Conservation (phyloP, 1,139 yeast species). For the Zygoascus meyerae region DNA sequence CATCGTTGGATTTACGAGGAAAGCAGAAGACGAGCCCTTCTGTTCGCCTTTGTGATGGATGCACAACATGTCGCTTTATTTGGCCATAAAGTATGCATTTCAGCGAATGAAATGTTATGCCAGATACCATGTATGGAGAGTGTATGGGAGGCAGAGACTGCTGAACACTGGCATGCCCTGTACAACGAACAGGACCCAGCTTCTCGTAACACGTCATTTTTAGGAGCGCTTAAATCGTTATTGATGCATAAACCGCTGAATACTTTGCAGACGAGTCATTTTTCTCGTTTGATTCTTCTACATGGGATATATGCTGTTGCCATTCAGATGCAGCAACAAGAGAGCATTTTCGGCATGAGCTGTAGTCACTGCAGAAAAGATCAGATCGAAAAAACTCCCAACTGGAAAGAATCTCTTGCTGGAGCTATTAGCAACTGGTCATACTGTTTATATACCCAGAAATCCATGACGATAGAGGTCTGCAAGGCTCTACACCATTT, state of each 20-base stretch:
- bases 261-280: conserved; percentile 19
- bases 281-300: conserved; percentile 22
- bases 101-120: conserved; percentile 19
- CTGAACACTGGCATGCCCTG: conserved; percentile 16
- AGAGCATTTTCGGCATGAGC: conserved; percentile 13
- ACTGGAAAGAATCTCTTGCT: conserved; percentile 19
- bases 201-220: conserved; percentile 15
- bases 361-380: neutral
- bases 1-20: conserved; percentile 19
- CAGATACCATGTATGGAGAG: conserved; percentile 20
- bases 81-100: conserved; percentile 25
- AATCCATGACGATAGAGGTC: conserved; percentile 18
- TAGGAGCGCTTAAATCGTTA: conserved; percentile 22
- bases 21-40: conserved; percentile 16
- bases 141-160: conserved; percentile 18
- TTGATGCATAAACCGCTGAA: conserved; percentile 21
- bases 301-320: conserved; percentile 25
- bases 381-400: too few relatives aligned
- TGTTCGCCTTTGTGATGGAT: conserved; percentile 31
- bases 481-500: conserved; percentile 21
- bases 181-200: conserved; percentile 6
- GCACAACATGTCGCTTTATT: conserved; percentile 35
- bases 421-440: conserved; percentile 26
- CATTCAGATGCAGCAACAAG: conserved; percentile 18
- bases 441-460: conserved; percentile 14